Evolutionary conservation across 495 filamentous ascomycete genomes (phyloP).

Genomic region (Glarea lozoyensis): DNA sequence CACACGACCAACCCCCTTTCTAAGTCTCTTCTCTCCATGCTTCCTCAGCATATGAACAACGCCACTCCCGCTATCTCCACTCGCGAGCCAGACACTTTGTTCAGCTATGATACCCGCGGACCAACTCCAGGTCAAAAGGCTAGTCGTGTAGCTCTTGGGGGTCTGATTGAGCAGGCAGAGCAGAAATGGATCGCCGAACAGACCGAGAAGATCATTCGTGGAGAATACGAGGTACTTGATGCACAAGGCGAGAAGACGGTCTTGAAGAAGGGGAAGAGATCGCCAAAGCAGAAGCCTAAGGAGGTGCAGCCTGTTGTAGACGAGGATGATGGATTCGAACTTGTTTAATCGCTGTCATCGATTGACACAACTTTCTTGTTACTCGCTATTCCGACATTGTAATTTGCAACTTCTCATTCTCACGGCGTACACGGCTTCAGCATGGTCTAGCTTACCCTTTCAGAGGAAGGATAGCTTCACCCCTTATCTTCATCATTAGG

Average conservation of each 20-base stretch:
- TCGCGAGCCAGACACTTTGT: conserved; percentile 11
- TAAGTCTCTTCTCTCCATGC: conserved; percentile 19
- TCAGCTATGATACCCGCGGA: conserved; percentile 17
- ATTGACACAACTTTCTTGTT: neutral
- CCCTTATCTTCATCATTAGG: neutral
- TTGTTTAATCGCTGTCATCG: conserved; percentile 11
- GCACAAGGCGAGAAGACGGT: conserved; percentile 13
- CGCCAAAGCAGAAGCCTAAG: conserved; percentile 12
- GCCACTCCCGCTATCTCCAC: conserved; percentile 14
- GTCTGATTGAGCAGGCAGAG: conserved; percentile 20
- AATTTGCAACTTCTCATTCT: neutral
- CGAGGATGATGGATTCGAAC: conserved; percentile 20
- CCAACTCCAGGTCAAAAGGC: conserved; percentile 14
- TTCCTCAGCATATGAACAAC: conserved; percentile 17
- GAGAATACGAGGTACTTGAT: conserved; percentile 22
- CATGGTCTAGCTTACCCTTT: conserved; percentile 21
- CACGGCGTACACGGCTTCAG: conserved; percentile 8
- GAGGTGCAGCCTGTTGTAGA: conserved; percentile 11
- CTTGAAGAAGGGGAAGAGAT: conserved; percentile 8
- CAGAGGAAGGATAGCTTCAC: conserved; percentile 18
- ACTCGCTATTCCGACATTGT: neutral
- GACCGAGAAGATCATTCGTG: conserved; percentile 19
- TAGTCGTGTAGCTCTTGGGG: conserved; percentile 12
- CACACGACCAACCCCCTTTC: conserved; percentile 9
- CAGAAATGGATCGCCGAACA: conserved; percentile 15